Evolutionary conservation across 2,329 filamentous ascomycete species (phyloP), one percentile per base, ranked within the genome.

Genomic region (Claviceps sorghi): DNA sequence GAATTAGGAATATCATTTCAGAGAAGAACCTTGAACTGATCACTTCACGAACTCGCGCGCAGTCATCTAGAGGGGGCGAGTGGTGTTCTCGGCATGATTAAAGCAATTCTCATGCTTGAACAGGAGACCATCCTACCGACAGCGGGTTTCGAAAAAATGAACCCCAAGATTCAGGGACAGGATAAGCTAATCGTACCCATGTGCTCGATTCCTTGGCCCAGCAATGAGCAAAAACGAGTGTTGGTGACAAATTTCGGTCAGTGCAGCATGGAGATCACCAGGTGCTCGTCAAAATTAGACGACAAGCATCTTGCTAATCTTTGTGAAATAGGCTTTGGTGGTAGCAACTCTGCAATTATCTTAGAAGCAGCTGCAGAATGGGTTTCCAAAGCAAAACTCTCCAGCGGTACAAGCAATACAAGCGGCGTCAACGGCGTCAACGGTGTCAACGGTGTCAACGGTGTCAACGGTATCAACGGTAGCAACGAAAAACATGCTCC

Each of bases 71-170:
- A 64, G 48, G 57, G 57, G 2, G 57, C 60, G 10, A 58, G 58
- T 38, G 64, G 64, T 8, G 17, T 63, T 38, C 51, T 60, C 5
- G 56, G 44, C 40, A 53, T 65, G 10, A 50, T 64, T 45, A 65
- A 65, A 52, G 58, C 58, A 2, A 56, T 62, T 19, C 19, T 64
- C 42, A 60, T 61, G 54, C 21, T 65, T 17, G 48, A 64, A 45
- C 48, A 59, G 15, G 59, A 58, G 19, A 21, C 45, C 7, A 59
- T 65, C 32, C 49, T 61, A 5, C 61, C 61, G 8, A 64, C 54
- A 19, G 58, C 59, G n/a, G 50, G 55, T 4, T 62, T 63, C 38
- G 55, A 63, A 41, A 57, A 54, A 49, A 51, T 62, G 17, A 63
- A 58, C 38, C 44, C 54, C 10, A 52, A 49, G n/a, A 54, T 54